phyloP scores from a whole-genome alignment of 495 filamentous ascomycete genomes.

The Penicillium mononematosum region DNA sequence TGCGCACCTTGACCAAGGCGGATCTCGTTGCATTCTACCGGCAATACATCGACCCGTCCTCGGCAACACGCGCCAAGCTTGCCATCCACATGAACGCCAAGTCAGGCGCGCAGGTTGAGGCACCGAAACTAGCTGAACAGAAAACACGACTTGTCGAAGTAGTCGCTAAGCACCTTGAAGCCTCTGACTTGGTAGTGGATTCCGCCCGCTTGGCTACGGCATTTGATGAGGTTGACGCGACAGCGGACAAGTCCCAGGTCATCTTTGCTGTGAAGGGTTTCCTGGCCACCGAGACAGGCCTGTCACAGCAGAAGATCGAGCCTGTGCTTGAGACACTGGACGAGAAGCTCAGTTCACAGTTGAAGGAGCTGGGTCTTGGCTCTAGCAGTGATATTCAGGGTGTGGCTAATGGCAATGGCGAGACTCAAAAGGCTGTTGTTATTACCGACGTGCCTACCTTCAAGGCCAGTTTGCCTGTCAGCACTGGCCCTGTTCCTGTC shows the following conservation, averaged over 20 bases:
- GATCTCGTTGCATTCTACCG: constrained; percentile 80
- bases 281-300: constrained; percentile 46
- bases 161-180: constrained; percentile 52
- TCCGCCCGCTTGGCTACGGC: constrained; percentile 39
- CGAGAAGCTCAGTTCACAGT: constrained; percentile 37
- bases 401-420: constrained; percentile 33
- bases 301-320: constrained; percentile 43
- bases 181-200: constrained; percentile 49
- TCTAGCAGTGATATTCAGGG: constrained; percentile 26
- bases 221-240: constrained; percentile 49
- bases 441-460: constrained; percentile 75
- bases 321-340: constrained; percentile 47
- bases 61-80: constrained; percentile 71
- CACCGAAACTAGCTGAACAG: constrained; percentile 46
- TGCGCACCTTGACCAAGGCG: constrained; percentile 70
- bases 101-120: constrained; percentile 41
- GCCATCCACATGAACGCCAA: constrained; percentile 82
- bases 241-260: constrained; percentile 43
- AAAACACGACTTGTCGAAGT: constrained; percentile 52
- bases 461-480: constrained; percentile 69
- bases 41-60: constrained; percentile 72
- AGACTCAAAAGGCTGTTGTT: constrained; percentile 35
- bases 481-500: constrained; percentile 67
- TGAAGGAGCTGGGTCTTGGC: constrained; percentile 43
- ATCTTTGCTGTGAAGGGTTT: constrained; percentile 47